A percentile compares a stretch with the other conserved stretches of the same genome.
These are phyloP conservation scores for Thymus mandschuricus DNA, from an alignment of 257 asterid species.

Conservation along the genomic window DNA sequence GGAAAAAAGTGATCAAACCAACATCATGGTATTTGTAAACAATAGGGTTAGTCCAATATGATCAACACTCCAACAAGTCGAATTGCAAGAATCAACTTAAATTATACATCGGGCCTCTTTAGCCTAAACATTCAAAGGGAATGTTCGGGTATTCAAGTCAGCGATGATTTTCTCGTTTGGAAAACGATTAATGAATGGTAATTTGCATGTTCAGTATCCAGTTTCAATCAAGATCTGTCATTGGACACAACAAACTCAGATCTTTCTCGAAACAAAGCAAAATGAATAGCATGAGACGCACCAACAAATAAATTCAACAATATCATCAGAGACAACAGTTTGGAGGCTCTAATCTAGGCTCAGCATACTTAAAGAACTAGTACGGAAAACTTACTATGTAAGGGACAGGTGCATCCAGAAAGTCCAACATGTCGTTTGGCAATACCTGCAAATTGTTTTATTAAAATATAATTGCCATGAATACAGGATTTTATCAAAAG, in stretches of 20 bases:
- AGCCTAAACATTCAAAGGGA: neutral
- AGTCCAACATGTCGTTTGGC: slow-evolving; percentile 98
- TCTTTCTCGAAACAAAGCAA: slow-evolving; percentile 8
- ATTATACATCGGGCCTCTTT: neutral
- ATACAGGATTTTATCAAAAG: slow-evolving; percentile 15
- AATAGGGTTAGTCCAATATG: neutral
- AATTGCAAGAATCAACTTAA: slow-evolving; percentile 19
- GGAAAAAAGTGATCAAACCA: neutral
- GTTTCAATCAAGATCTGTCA: neutral
- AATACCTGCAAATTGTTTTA: slow-evolving; percentile 64
- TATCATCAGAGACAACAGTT: slow-evolving; percentile 13
- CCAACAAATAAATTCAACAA: slow-evolving; percentile 14
- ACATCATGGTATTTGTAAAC: neutral
- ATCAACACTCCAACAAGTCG: neutral
- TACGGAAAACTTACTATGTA: slow-evolving; percentile 73
- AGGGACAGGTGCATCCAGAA: slow-evolving; percentile 99
- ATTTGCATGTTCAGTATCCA: neutral
- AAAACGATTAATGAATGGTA: neutral
- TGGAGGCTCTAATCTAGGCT: neutral
- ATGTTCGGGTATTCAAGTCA: neutral
- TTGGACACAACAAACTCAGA: neutral
- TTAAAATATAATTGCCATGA: slow-evolving; percentile 30
- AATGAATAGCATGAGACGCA: slow-evolving; percentile 6
- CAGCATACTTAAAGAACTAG: slow-evolving; percentile 11
- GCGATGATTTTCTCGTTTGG: no score